Percentiles rank a stretch among this genome's conserved stretches.
These are phyloP conservation scores for Ailanthus altissimus DNA, from an alignment of 345 rosid genomes.

Conservation along the genomic window DNA sequence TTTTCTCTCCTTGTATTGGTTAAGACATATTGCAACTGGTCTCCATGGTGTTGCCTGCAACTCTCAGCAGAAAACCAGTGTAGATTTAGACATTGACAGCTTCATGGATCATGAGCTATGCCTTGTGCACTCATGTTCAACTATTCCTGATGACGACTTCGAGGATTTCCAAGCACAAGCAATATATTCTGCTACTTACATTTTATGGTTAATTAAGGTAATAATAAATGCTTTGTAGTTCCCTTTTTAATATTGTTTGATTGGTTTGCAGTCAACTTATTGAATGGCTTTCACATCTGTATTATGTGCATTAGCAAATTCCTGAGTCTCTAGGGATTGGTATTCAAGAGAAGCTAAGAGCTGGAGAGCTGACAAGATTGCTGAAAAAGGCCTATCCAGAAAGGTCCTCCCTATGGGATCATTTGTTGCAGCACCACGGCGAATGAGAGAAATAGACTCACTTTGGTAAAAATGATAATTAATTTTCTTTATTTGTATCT, in stretches of 20 bases:
- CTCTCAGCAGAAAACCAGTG: constrained; percentile 26
- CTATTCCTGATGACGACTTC: constrained; percentile 50
- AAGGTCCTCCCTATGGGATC: constrained; percentile 48
- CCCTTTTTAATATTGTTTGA: not conserved
- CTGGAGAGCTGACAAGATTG: constrained; percentile 35
- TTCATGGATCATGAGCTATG: constrained; percentile 61
- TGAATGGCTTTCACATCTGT: not conserved
- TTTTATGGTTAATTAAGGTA: constrained; percentile 80
- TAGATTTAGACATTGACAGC: constrained; percentile 19
- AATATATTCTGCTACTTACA: constrained; percentile 53
- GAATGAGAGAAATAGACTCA: constrained; percentile 8
- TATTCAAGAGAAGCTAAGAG: constrained; percentile 45
- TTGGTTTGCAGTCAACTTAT: not conserved
- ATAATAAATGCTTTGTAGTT: not conserved
- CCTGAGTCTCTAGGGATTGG: constrained; percentile 36
- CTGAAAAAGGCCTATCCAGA: constrained; percentile 41
- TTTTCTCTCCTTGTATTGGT: constrained; percentile 63
- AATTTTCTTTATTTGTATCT: not conserved
- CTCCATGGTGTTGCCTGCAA: constrained; percentile 17
- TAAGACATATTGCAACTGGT: constrained; percentile 39
- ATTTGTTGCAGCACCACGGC: constrained; percentile 9
- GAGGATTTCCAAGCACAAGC: constrained; percentile 77
- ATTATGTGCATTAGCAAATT: constrained; percentile 49
- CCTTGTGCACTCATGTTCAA: constrained; percentile 53
- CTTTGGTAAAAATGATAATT: not conserved